Conservation (phyloP, 1,139 yeast genomes). For the Candida freyschussii region DNA sequence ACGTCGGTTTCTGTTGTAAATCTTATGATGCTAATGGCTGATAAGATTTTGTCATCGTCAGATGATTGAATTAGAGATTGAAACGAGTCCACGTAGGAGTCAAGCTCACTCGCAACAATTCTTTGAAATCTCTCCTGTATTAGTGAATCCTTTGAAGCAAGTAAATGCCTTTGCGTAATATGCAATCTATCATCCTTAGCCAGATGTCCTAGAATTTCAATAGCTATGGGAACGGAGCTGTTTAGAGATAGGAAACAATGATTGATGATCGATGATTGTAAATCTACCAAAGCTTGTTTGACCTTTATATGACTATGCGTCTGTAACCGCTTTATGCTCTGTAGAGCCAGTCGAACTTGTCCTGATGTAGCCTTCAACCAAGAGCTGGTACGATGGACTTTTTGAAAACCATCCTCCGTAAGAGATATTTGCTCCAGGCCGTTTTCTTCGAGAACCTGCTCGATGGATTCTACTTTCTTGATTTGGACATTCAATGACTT, state of each 20-base stretch:
- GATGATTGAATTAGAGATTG: conserved; percentile 25
- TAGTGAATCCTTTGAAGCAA: conserved; percentile 5
- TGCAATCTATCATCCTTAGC: conserved; percentile 15
- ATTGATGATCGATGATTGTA: conserved; percentile 29
- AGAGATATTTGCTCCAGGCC: conserved; percentile 21
- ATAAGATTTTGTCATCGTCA: conserved; percentile 22
- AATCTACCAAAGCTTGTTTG: conserved; percentile 26
- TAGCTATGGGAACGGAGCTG: conserved; percentile 30
- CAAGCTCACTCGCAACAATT: conserved; percentile 16
- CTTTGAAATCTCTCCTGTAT: conserved; percentile 8
- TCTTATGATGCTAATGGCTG: conserved; percentile 20
- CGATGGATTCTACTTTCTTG: conserved; percentile 15
- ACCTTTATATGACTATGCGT: conserved; percentile 31
- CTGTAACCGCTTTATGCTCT: conserved; percentile 21
- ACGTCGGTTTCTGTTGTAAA: conserved; percentile 12
- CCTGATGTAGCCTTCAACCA: conserved; percentile 66
- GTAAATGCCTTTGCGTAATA: conserved; percentile 2
- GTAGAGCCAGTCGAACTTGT: conserved; percentile 40
- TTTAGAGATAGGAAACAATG: conserved; percentile 32
- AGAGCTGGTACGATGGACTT: conserved; percentile 42
- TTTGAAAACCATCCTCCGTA: conserved; percentile 19
- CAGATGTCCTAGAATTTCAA: conserved; percentile 19
- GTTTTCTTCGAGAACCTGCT: conserved; percentile 14
- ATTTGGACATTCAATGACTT: conserved; percentile 27
- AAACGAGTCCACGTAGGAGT: conserved; percentile 19